Conservation (phyloP, 345 rosid genomes). For the Eucalyptus curtisii region DNA sequence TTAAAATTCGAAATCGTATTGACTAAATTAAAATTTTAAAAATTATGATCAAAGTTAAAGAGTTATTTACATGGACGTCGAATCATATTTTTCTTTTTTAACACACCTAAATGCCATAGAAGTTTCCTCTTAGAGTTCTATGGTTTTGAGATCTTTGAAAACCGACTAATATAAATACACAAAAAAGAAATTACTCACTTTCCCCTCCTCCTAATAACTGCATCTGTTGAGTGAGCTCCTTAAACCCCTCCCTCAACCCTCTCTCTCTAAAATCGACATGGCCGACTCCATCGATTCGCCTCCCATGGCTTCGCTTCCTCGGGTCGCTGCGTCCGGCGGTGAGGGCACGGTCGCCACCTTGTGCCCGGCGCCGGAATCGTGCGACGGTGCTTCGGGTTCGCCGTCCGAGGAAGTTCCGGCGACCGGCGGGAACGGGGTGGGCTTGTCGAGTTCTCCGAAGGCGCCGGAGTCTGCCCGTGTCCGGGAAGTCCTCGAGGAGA, state of each 20-base stretch:
- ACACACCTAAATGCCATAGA: not conserved
- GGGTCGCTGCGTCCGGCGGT: not conserved
- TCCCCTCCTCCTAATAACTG: not conserved
- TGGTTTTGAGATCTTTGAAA: not conserved
- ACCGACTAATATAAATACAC: not conserved
- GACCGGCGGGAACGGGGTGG: not conserved
- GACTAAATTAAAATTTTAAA: fast-evolving
- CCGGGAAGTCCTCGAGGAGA: not conserved
- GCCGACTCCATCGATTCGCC: not conserved
- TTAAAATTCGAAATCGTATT: fast-evolving
- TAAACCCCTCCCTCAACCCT: not conserved
- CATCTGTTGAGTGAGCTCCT: not conserved
- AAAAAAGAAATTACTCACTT: not conserved
- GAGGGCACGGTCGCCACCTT: not conserved
- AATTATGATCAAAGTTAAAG: too few relatives aligned
- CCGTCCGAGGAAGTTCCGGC: not conserved
- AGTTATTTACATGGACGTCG: not conserved
- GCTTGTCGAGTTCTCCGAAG: not conserved
- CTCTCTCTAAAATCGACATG: not conserved
- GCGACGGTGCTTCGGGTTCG: not conserved
- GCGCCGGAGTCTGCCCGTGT: not conserved
- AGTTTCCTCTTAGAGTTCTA: not conserved
- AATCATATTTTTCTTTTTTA: not conserved
- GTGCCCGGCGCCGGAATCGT: not conserved
- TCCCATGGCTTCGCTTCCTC: not conserved